Base-by-base conservation (phyloP, 176 grass and related monocot genomes). In the Carex myosuroides region DNA sequence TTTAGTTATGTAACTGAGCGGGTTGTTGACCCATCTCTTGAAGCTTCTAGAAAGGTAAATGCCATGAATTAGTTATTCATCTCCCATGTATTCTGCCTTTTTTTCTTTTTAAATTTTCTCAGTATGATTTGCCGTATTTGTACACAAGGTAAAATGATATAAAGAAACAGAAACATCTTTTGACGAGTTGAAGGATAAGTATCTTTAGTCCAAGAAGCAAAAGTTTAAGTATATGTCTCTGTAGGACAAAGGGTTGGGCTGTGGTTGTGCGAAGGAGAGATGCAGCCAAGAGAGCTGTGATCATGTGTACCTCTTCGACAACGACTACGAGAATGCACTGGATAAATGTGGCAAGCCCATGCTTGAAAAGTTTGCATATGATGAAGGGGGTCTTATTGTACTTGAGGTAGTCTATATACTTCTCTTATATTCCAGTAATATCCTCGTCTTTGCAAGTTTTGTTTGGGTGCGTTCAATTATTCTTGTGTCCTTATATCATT, bases 361-460 rank as follows among this genome's bases (percentile, higher is more conserved):
- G 85, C 91, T 70, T 73, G 87, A 85, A 58, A 96, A 94, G 86
- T 96, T 94, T 91, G 88, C 97, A 58, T 96, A 94, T 8, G 90
- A 94, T 87, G 85, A 91, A 88, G 89, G 78, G 72, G 83, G 90
- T 17, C 89, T 64, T 86, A 69, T 94, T 79, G 75, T 94, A 84
- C 91, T 96, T 80, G 88, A 94, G 93, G 97, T 99, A 93, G 76
- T 87, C 62, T 29, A 42, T 79, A 37, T 26, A 52, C 33, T 82
- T 33, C 29, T 66, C 12, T 63, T 64, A 30, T n/a, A 50, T 77
- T 64, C 56, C 68, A 50, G 52, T 57, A 56, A 57, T 78, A 52
- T 78, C 50, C 73, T 32, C 13, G 30, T 22, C 52, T 77, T 78
- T 52, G 50, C 52, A 55, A 78, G 22, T 78, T 52, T 56, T 78